Conservation (phyloP, 345 rosid species). For the Lepidium didymum region DNA sequence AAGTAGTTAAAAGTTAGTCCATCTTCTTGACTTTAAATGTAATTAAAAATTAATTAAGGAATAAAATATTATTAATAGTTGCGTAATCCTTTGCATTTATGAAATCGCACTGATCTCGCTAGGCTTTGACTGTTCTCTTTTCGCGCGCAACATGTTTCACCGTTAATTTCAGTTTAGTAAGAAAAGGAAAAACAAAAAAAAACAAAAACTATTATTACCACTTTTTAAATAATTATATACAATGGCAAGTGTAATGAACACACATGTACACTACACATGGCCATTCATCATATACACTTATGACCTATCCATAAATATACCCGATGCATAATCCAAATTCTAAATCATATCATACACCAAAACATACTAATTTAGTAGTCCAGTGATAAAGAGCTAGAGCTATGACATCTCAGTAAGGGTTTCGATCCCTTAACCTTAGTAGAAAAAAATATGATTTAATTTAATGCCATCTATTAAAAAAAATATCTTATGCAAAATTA, state of each 20-base stretch:
- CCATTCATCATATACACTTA: not conserved
- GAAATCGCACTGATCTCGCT: not conserved
- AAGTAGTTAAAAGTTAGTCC: not conserved
- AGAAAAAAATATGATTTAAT: too few species aligned
- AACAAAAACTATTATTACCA: not conserved
- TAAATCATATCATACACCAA: too few species aligned
- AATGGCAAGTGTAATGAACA: not conserved
- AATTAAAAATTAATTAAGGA: not conserved
- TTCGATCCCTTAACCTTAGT: too few species aligned
- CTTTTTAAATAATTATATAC: not conserved
- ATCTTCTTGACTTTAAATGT: constrained; percentile 13
- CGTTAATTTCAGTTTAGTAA: not conserved
- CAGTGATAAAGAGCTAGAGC: too few species aligned
- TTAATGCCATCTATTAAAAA: too few species aligned
- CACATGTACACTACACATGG: not conserved
- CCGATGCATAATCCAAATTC: too few species aligned
- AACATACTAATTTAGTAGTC: too few species aligned
- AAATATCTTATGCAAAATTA: too few species aligned
- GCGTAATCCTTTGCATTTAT: not conserved
- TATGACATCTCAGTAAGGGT: too few species aligned
- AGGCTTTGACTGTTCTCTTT: not conserved
- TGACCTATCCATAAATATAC: not conserved
- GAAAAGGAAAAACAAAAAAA: not conserved
- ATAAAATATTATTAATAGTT: not conserved
- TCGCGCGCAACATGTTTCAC: not conserved